Base-by-base conservation (phyloP, 2,329 filamentous ascomycete species). In the Paraphaeosphaeria minitans region DNA sequence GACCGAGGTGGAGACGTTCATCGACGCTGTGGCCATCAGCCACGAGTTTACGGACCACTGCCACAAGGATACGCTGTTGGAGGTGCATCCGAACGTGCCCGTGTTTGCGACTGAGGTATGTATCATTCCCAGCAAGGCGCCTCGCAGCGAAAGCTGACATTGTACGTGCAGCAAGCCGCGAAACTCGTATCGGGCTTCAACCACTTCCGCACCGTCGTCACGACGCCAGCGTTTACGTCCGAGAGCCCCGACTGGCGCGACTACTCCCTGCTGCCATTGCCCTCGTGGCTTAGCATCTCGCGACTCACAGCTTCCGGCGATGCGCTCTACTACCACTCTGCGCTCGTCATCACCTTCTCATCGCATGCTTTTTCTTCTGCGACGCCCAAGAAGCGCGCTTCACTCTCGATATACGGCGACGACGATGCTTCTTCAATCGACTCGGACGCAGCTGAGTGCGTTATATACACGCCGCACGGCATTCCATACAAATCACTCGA, bases 1-100 rank as follows among this genome's bases (percentile, higher is more conserved):
- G 1, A 63, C 56, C 0, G 67, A 72, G 0, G 56, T 60, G n/a
- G 64, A 68, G 55, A 70, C 67, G 39, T 78, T 80, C 46, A 82
- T 89, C 31, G 87, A 90, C 68, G 83, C 77, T 2, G 85, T 89
- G 2, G 79, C 81, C 29, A 79, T 89, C 33, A 85, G 81, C 16
- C 87, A 90, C 68, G 87, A 89, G 69, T 90, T 89, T 64, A 89
- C 87, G 1, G 87, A 90, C 67, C 88, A 89, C 68, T 89, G 86
- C 72, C 87, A 90, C 66, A 79, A 83, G 59, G 80, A 83, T 2
- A 90, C 87, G 14, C 75, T 90, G 27, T 70, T 82, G 45, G 82
- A 88, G 64, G 73, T 89, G 3, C 77, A 84, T 6, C 63, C 66
- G 1, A 71, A 79, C 45, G 83, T 87, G 4, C 85, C 87, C 0